These are phyloP conservation scores for Komagataella phaffii DNA, from an alignment of 805 yeast genomes.

Conservation along the genomic window DNA sequence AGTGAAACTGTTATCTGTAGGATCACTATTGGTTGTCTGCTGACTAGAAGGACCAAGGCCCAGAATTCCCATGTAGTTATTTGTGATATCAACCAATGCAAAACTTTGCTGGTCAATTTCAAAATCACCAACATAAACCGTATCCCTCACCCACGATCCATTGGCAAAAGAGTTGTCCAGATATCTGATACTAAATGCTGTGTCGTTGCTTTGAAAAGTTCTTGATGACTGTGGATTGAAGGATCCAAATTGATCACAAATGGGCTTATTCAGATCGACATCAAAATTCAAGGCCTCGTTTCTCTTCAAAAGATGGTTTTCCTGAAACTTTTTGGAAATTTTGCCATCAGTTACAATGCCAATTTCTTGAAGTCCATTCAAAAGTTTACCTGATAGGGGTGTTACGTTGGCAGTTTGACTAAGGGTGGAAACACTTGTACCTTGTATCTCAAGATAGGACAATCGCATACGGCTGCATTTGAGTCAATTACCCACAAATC, in stretches of 20 bases:
- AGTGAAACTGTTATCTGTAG: slow-evolving; percentile 12
- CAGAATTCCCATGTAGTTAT: slow-evolving; percentile 55
- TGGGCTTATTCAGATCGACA: background rate
- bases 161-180: slow-evolving; percentile 33
- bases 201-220: slow-evolving; percentile 23
- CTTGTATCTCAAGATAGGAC: background rate
- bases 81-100: slow-evolving; percentile 60
- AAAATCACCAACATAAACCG: slow-evolving; percentile 34
- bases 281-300: background rate
- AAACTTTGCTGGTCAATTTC: slow-evolving; percentile 40
- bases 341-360: background rate
- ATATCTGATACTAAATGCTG: slow-evolving; percentile 29
- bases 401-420: background rate
- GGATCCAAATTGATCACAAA: slow-evolving; percentile 32
- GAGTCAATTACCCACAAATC: slow-evolving; percentile 25
- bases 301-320: background rate
- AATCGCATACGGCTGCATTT: background rate
- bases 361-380: background rate
- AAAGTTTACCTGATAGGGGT: background rate
- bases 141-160: slow-evolving; percentile 54
- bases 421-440: background rate
- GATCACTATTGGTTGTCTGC: slow-evolving; percentile 35
- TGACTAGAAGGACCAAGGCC: slow-evolving; percentile 62
- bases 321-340: background rate
- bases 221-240: slow-evolving; percentile 27